A percentile compares a stretch with the other conserved stretches of the same genome.
These are phyloP conservation scores for Capillidium rhysosporum DNA, from an alignment of 371 early-diverging fungal genomes.

Conservation along the genomic window DNA sequence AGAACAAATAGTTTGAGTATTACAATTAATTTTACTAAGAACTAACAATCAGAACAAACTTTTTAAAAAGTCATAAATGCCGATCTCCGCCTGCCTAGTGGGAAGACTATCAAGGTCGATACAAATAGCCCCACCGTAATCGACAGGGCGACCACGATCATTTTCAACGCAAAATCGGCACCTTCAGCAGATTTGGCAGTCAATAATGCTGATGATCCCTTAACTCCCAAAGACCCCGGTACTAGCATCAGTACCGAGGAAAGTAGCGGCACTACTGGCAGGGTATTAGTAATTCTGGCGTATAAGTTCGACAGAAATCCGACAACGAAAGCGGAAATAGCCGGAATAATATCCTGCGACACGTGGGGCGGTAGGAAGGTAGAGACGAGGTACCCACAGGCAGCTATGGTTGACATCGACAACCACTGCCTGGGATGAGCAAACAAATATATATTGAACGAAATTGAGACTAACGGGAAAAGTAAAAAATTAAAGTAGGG, in stretches of 20 bases:
- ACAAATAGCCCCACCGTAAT: constrained; percentile 35
- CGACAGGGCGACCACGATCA: constrained; percentile 22
- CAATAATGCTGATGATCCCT: constrained; percentile 13
- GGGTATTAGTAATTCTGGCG: constrained; percentile 24
- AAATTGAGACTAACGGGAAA: constrained; percentile 11
- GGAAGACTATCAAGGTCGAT: constrained; percentile 29
- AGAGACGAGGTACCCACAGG: constrained; percentile 12
- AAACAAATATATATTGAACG: constrained; percentile 12
- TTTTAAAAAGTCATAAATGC: constrained; percentile 33
- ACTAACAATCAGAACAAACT: too few relatives aligned
- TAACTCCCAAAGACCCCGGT: constrained; percentile 29
- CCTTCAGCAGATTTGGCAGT: constrained; percentile 21
- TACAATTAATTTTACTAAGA: too few relatives aligned
- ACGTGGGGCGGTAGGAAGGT: constrained; percentile 10
- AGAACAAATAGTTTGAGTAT: too few relatives aligned
- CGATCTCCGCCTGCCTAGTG: constrained; percentile 26
- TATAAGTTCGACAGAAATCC: constrained; percentile 29
- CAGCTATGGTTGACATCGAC: constrained; percentile 11
- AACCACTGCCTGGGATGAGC: constrained; percentile 17
- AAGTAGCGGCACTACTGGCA: constrained; percentile 31
- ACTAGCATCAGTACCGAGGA: constrained; percentile 30
- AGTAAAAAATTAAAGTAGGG: constrained; percentile 14
- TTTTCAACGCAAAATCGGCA: constrained; percentile 22
- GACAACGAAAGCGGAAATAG: constrained; percentile 28
- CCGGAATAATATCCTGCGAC: constrained; percentile 17